These are phyloP conservation scores for Coccomyxa subellipsoidea DNA, from an alignment of 163 green algal genomes.

Conservation along the genomic window DNA sequence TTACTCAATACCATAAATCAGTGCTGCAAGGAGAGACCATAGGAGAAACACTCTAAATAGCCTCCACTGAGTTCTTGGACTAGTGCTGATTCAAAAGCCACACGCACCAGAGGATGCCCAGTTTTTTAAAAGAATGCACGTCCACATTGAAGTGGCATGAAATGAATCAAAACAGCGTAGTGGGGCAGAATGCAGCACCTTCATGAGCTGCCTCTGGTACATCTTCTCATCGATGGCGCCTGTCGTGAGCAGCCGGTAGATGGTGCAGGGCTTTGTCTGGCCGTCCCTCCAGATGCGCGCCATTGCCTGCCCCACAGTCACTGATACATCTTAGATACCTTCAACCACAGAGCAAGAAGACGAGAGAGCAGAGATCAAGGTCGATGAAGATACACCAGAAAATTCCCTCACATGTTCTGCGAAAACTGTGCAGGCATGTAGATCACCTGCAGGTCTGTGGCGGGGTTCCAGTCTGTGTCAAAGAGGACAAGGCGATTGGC, in stretches of 20 bases:
- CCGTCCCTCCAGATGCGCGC: slow-evolving; percentile 88
- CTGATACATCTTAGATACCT: not conserved
- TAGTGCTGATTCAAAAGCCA: too few species aligned
- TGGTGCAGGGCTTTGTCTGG: slow-evolving; percentile 60
- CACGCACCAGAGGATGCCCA: too few species aligned
- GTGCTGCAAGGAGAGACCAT: too few species aligned
- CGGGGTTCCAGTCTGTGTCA: slow-evolving; percentile 60
- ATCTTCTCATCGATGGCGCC: slow-evolving; percentile 80
- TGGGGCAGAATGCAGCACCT: not conserved
- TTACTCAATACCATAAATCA: too few species aligned
- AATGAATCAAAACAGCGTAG: too few species aligned
- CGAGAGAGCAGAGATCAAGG: not conserved
- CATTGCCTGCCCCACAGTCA: slow-evolving; percentile 72
- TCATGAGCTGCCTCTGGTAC: slow-evolving; percentile 72
- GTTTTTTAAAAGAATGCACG: too few species aligned
- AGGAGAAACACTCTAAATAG: too few species aligned
- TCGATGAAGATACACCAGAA: not conserved
- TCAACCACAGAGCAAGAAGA: not conserved
- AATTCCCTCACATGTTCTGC: too few species aligned
- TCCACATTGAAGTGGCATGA: too few species aligned
- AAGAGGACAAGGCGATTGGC: slow-evolving; percentile 79
- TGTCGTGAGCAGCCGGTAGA: slow-evolving; percentile 76
- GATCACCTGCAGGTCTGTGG: slow-evolving; percentile 25
- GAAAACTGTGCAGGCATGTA: too few species aligned
- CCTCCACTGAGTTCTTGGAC: too few species aligned